Evolutionary conservation across 169 alveolate genomes (phyloP), one percentile per base, ranked within the genome.

Genomic region (Cryptosporidium ubiquitum): DNA sequence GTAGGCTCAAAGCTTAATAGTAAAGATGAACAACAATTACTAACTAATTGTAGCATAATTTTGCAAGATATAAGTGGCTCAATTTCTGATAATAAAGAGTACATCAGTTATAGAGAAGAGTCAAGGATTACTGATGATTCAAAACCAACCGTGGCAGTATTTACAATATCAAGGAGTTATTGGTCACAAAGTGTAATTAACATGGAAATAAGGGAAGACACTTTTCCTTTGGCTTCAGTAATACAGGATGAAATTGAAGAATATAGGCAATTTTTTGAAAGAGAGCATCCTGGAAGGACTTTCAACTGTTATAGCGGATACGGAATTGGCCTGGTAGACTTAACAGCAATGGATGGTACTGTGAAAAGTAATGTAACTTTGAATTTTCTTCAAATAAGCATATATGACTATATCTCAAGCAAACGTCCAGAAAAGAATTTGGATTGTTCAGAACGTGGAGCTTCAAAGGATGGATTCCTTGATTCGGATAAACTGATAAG

Each of bases 251-350:
- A 79, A 40, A 79, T 79, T 40, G 61, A 47, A n/a, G 68, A 42
- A 3, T 79, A 40, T n/a, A 40, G 51, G 9, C 40, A 2, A 14
- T 79, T 79, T 29, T 79, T 79, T 64, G 89, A 79, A 26, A 18
- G 39, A 37, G 89, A 79, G 10, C 89, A 79, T 26, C 89, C 89
- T 4, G 89, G 89, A 16, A 79, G 89, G 47, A 79, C 89, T 6
- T 79, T 61, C 69, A 79, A 42, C 29, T 79, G 89, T 64, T 79
- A 61, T 29, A 26, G 49, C 26, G 61, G 89, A 10, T 79, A 79
- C 31, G 89, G 89, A 16, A 33, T 37, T 37, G 75, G 51, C 20
- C 18, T 44, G 37, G 89, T 58, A 10, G 89, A 79, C 44, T 42
- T 79, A 18, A 58, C 73, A 0, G 89, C 89, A 20, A 42, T 61